Percentiles rank a stretch among this genome's conserved stretches.
Evolutionary conservation across 2,329 filamentous ascomycete genomes (phyloP).

Genomic region (Neofusicoccum laricinum): DNA sequence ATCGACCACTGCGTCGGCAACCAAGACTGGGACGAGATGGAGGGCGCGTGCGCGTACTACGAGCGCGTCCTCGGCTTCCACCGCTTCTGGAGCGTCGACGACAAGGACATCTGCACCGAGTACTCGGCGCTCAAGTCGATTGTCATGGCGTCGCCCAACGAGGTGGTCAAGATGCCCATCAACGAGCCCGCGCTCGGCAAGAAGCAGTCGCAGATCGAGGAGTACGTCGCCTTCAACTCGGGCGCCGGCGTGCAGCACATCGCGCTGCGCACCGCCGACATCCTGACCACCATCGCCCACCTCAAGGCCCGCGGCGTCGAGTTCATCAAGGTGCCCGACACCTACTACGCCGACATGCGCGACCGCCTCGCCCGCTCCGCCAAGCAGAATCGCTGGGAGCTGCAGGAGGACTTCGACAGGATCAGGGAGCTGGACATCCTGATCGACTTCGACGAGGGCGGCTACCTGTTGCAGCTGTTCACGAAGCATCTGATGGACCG

Average conservation of each 20-base stretch:
- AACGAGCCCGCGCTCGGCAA: conserved; percentile 91
- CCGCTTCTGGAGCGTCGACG: conserved; percentile 96
- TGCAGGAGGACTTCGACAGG: conserved; percentile 76
- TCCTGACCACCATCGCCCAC: conserved; percentile 72
- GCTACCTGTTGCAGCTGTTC: conserved; percentile 69
- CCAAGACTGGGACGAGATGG: conserved; percentile 92
- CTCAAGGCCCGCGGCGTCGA: conserved; percentile 85
- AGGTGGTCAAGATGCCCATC: conserved; percentile 95
- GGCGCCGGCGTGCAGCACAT: conserved; percentile 93
- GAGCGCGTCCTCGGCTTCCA: conserved; percentile 89
- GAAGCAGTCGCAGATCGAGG: conserved; percentile 91
- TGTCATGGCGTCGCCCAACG: conserved; percentile 83
- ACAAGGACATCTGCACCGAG: conserved; percentile 87
- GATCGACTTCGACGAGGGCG: conserved; percentile 91
- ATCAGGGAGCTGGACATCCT: conserved; percentile 79
- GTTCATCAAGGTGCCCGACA: conserved; percentile 85
- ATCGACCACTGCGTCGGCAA: conserved; percentile 98
- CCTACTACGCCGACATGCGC: conserved; percentile 80
- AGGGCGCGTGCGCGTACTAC: conserved; percentile 66
- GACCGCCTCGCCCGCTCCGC: conserved; percentile 52
- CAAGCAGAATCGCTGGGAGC: conserved; percentile 56
- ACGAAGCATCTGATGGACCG: conserved; percentile 83
- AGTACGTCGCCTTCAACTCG: conserved; percentile 80
- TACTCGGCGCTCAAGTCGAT: conserved; percentile 85
- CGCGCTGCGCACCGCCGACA: conserved; percentile 77